phyloP scores from a whole-genome alignment of 495 filamentous ascomycete species.

The Penicillium coffeae region DNA sequence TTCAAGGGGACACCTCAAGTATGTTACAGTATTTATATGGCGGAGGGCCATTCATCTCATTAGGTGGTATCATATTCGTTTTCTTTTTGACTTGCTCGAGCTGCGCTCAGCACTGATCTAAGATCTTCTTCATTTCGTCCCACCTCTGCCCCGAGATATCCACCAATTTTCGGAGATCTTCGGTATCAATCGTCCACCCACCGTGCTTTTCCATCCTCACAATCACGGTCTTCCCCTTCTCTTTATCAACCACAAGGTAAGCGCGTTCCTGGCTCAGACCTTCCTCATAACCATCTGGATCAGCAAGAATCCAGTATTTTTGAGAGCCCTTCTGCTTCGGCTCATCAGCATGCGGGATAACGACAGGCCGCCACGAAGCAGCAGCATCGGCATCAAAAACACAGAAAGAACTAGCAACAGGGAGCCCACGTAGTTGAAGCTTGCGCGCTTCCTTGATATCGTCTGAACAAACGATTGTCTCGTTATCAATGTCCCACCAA shows the following conservation, averaged over 20 bases:
- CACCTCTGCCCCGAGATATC: constrained; percentile 51
- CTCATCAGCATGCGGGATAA: constrained; percentile 41
- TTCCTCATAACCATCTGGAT: constrained; percentile 91
- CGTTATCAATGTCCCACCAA: constrained; percentile 79
- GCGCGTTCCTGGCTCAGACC: constrained; percentile 68
- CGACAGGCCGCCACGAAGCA: constrained; percentile 34
- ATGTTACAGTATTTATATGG: too few relatives aligned
- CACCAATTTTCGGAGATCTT: constrained; percentile 53
- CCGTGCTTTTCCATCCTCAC: constrained; percentile 75
- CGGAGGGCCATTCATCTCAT: too few relatives aligned
- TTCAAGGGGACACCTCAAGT: too few relatives aligned
- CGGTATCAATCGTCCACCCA: constrained; percentile 57
- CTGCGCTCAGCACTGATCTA: constrained; percentile 34
- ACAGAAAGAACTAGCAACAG: constrained; percentile 67
- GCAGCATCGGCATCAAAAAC: constrained; percentile 67
- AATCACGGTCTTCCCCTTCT: constrained; percentile 53
- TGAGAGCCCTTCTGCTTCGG: constrained; percentile 43
- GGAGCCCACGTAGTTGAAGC: constrained; percentile 55
- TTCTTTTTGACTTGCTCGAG: constrained; percentile 4
- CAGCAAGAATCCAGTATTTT: constrained; percentile 71
- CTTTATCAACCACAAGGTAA: constrained; percentile 67
- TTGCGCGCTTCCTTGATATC: constrained; percentile 41
- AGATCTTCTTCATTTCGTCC: constrained; percentile 46
- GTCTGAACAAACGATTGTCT: constrained; percentile 72
- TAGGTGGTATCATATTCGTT: constrained; percentile 34